These are phyloP conservation scores for Elongisporangium prolatum DNA, from an alignment of 352 stramenopile genomes.

Conservation along the genomic window DNA sequence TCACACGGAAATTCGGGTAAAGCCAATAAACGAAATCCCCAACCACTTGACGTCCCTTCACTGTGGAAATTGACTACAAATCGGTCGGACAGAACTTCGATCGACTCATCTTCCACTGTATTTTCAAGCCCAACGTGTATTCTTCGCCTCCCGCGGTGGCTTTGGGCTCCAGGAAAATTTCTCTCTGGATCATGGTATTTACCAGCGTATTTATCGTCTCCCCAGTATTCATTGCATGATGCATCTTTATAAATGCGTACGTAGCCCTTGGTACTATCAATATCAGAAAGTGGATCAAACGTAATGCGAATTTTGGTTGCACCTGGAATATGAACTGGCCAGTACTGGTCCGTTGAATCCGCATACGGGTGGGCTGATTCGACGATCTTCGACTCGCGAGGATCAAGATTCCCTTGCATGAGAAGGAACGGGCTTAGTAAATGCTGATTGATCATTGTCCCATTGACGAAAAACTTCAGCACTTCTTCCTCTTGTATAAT, in stretches of 20 bases:
- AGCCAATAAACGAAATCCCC: conserved; percentile 64
- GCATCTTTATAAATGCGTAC: conserved; percentile 73
- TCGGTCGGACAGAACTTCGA: conserved; percentile 62
- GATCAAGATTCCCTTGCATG: conserved; percentile 31
- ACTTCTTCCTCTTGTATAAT: conserved; percentile 61
- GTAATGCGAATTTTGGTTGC: conserved; percentile 65
- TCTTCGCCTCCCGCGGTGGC: conserved; percentile 26
- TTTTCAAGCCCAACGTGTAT: neutral
- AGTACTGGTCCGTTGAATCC: conserved; percentile 58
- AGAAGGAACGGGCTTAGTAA: conserved; percentile 63
- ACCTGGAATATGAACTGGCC: conserved; percentile 62
- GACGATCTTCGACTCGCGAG: conserved; percentile 47
- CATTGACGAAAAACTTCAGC: conserved; percentile 67
- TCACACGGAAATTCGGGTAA: conserved; percentile 33
- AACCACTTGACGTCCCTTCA: conserved; percentile 39
- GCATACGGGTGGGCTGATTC: conserved; percentile 56
- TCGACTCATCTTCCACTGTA: conserved; percentile 19
- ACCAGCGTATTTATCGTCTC: conserved; percentile 63
- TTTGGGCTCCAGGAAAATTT: conserved; percentile 71
- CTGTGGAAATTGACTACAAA: conserved; percentile 79
- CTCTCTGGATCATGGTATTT: conserved; percentile 69
- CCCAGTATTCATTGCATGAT: conserved; percentile 62
- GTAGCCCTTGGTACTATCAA: conserved; percentile 53
- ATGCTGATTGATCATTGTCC: conserved; percentile 53
- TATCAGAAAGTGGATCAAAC: conserved; percentile 69